Base-by-base conservation (phyloP, 768 basidiomycete genomes). In the Rhodotorula paludigena region DNA sequence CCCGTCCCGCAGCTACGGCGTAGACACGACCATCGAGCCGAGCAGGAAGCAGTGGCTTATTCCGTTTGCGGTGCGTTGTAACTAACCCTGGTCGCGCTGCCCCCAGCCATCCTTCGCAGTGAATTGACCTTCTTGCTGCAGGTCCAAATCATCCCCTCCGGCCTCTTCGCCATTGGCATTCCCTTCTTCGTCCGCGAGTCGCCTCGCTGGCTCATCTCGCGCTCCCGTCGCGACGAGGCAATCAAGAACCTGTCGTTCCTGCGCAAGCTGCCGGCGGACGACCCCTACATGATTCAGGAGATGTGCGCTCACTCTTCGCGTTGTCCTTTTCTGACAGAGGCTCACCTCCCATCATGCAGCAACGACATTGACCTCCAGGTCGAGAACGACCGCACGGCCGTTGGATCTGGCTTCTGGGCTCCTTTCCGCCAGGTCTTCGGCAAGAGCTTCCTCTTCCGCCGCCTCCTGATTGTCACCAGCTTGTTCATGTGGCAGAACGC, bases 141-240 rank as follows among this genome's bases (percentile, higher is more conserved):
- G 6, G 62, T 48, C 21, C 79, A 80, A 60, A 69, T 74, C 60
- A 69, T 74, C 58, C 73, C 73, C 0, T 66, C 63, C 30, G 68
- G 64, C 5, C 47, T 79, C 67, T 63, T 77, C 76, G 68, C 68
- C 42, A 25, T 77, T 59, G 77, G 75, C 25, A 70, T 75, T 41
- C 60, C 77, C 57, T 75, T 80, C 73, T 44, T 78, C 45, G 48
- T 67, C 44, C 45, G 39, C 9, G 79, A 80, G 66, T 78, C 78
- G 0, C 78, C 78, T 21, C 72, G 76, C 16, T 78, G 75, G 75
- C 73, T 72, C 44, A 54, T 77, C 71, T 63, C 62, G 38, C 51
- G 67, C 49, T 64, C 74, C 18, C 57, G 71, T 18, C 71, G 76
- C 45, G 77, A 74, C 21, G 55, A 76, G 30, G 78, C 78, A 2